Conservation (phyloP, 1,139 yeast species). For the Magnusiomyces suaveolens region DNA sequence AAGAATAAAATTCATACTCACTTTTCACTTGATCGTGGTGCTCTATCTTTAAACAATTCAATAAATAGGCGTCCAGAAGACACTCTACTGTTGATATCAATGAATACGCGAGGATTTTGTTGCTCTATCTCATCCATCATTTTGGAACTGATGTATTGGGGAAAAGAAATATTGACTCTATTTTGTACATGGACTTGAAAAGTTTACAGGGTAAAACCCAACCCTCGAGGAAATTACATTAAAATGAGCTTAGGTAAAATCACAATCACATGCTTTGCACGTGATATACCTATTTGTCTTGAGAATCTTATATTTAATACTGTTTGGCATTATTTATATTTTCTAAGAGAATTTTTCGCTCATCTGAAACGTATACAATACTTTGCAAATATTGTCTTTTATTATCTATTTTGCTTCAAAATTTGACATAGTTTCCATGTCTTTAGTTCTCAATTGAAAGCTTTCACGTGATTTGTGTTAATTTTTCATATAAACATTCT, state of each 20-base stretch:
- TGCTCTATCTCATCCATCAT: background rate
- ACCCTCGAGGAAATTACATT: background rate
- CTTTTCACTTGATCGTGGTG: constrained; percentile 53
- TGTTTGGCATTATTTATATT: too few relatives aligned
- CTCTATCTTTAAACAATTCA: constrained; percentile 42
- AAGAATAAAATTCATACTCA: constrained; percentile 31
- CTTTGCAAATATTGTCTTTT: background rate
- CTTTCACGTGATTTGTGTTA: background rate
- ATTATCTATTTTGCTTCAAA: background rate
- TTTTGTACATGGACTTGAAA: too few relatives aligned
- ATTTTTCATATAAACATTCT: background rate
- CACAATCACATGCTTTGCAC: background rate
- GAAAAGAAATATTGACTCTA: too few relatives aligned
- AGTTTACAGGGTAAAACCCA: too few relatives aligned
- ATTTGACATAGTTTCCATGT: too few relatives aligned
- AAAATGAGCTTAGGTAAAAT: background rate
- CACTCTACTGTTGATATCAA: constrained; percentile 49
- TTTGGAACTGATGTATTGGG: too few relatives aligned
- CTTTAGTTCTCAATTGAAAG: background rate
- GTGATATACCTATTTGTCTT: too few relatives aligned
- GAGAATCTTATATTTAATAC: too few relatives aligned
- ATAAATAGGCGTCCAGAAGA: constrained; percentile 55
- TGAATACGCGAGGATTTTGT: constrained; percentile 33
- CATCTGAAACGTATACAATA: background rate
- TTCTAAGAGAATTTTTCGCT: background rate